These are phyloP conservation scores for Auricularia heimuer DNA, from an alignment of 768 basidiomycete species.

Conservation along the genomic window DNA sequence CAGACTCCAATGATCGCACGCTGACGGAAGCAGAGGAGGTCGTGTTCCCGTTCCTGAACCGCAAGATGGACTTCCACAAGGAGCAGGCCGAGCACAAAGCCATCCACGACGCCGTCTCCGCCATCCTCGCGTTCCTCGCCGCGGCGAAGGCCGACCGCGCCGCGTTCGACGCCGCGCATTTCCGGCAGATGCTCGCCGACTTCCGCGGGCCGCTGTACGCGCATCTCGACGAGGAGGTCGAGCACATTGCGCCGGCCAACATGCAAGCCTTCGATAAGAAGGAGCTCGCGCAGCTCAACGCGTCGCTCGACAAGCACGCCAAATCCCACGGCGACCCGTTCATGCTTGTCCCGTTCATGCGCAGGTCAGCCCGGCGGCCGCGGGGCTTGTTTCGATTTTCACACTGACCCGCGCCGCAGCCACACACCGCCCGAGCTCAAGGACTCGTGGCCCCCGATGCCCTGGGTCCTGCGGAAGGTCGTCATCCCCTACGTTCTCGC, in stretches of 20 bases:
- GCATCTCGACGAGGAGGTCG: conserved; percentile 30
- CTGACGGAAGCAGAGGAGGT: conserved; percentile 14
- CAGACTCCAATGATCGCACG: not conserved
- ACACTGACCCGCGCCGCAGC: conserved; percentile 13
- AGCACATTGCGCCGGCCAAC: conserved; percentile 23
- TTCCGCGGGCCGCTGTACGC: conserved; percentile 25
- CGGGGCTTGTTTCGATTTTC: too few species aligned
- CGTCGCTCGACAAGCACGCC: conserved; percentile 21
- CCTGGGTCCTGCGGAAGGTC: conserved; percentile 29
- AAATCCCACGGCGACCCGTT: conserved; percentile 27
- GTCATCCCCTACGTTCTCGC: conserved; percentile 29
- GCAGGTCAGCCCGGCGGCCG: conserved; percentile 18
- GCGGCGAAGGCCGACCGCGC: conserved; percentile 18
- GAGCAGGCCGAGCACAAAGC: conserved; percentile 28
- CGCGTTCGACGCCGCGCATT: conserved; percentile 23
- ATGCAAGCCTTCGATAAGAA: conserved; percentile 20
- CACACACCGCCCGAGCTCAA: conserved; percentile 31
- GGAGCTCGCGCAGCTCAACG: conserved; percentile 22
- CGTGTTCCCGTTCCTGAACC: conserved; percentile 28
- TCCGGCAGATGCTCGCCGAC: conserved; percentile 18
- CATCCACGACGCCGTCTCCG: conserved; percentile 23
- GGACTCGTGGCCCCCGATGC: conserved; percentile 28
- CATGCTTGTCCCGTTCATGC: conserved; percentile 27
- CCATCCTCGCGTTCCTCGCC: conserved; percentile 18
- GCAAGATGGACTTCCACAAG: conserved; percentile 28